Evolutionary conservation across 345 rosid species (phyloP).

Genomic region (Reutealis trisperma): DNA sequence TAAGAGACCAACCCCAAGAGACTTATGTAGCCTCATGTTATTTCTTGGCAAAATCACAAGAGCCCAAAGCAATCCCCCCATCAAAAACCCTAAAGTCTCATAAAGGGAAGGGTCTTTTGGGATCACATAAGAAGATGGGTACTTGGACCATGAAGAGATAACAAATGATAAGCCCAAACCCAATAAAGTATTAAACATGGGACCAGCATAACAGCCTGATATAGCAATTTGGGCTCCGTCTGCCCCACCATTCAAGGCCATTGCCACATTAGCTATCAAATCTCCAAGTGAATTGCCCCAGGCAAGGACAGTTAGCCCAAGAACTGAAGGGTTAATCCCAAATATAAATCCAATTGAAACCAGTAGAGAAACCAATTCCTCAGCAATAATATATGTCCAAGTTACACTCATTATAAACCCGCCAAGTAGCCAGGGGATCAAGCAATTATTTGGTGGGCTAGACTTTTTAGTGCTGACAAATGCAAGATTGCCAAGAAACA

Average conservation of each 20-base stretch:
- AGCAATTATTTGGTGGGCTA: slow-evolving; percentile 65
- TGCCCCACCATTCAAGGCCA: slow-evolving; percentile 76
- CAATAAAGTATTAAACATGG: slow-evolving; percentile 78
- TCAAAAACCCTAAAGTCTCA: slow-evolving; percentile 70
- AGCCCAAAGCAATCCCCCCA: slow-evolving; percentile 78
- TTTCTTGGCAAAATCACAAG: slow-evolving; percentile 72
- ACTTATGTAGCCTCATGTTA: slow-evolving; percentile 61
- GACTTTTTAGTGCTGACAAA: slow-evolving; percentile 50
- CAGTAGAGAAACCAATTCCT: slow-evolving; percentile 73
- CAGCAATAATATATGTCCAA: slow-evolving; percentile 87
- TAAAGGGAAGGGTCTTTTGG: slow-evolving; percentile 62
- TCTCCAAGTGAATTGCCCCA: slow-evolving; percentile 98
- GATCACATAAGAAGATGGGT: slow-evolving; percentile 57
- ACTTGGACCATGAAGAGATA: slow-evolving; percentile 58
- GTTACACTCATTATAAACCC: slow-evolving; percentile 87
- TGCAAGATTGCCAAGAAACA: slow-evolving; percentile 62
- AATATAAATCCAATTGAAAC: slow-evolving; percentile 62
- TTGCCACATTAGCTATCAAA: slow-evolving; percentile 69
- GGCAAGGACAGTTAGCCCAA: slow-evolving; percentile 86
- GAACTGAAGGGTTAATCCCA: slow-evolving; percentile 76
- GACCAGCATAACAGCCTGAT: slow-evolving; percentile 93
- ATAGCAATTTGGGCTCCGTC: slow-evolving; percentile 85
- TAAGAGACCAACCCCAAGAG: slow-evolving; percentile 72
- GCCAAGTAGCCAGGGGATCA: slow-evolving; percentile 70
- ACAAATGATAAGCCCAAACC: slow-evolving; percentile 73